Conservation (phyloP, 2,329 filamentous ascomycete species). For the Aspergillus persii region DNA sequence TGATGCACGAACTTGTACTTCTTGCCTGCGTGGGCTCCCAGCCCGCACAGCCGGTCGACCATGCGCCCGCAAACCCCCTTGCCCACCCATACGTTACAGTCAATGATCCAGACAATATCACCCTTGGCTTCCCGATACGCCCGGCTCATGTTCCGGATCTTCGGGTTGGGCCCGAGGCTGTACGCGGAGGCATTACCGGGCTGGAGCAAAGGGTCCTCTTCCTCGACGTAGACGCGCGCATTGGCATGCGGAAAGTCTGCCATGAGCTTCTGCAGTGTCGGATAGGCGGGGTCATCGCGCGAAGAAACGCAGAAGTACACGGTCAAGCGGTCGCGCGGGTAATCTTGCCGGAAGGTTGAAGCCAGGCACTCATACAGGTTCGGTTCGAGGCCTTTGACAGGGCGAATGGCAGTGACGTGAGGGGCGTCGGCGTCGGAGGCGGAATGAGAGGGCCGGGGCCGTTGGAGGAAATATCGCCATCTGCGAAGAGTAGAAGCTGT, state of each 20-base stretch:
- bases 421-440: slow-evolving; percentile 56
- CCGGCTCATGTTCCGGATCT: slow-evolving; percentile 93
- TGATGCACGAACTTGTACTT: slow-evolving; percentile 92
- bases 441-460: slow-evolving; percentile 44
- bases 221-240: slow-evolving; percentile 72
- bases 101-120: slow-evolving; percentile 89
- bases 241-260: slow-evolving; percentile 70
- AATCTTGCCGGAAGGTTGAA: slow-evolving; percentile 78
- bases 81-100: slow-evolving; percentile 94
- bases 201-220: slow-evolving; percentile 71
- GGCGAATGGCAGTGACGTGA: slow-evolving; percentile 85
- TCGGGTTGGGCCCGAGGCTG: slow-evolving; percentile 89
- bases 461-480: slow-evolving; percentile 54
- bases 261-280: slow-evolving; percentile 69
- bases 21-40: slow-evolving; percentile 44
- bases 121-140: slow-evolving; percentile 85
- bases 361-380: slow-evolving; percentile 89
- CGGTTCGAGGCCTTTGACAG: slow-evolving; percentile 88
- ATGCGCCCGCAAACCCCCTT: slow-evolving; percentile 77
- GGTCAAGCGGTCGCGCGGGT: slow-evolving; percentile 72
- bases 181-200: slow-evolving; percentile 48
- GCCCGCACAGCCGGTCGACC: slow-evolving; percentile 82
- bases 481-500: slow-evolving; percentile 35
- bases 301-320: slow-evolving; percentile 80
- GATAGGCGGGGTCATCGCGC: slow-evolving; percentile 71